These are phyloP conservation scores for Solanum appendiculatum DNA, from an alignment of 257 asterid species.

Conservation along the genomic window DNA sequence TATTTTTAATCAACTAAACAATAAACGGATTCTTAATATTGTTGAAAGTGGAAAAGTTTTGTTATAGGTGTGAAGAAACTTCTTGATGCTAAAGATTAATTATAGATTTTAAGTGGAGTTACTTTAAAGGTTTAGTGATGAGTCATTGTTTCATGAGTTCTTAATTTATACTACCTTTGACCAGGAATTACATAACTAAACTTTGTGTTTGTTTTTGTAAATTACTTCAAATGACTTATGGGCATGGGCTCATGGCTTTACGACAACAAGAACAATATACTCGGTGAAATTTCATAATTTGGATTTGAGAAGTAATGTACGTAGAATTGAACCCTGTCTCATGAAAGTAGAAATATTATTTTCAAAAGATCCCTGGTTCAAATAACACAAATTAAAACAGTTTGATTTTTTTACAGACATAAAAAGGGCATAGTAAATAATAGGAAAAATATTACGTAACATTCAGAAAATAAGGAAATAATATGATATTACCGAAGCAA, in stretches of 20 bases:
- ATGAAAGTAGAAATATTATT: background rate
- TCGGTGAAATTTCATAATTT: background rate
- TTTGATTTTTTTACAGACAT: too few species aligned
- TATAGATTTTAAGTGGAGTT: background rate
- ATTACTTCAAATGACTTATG: background rate
- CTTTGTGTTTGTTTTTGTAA: background rate
- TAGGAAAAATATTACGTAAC: background rate
- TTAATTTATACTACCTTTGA: background rate
- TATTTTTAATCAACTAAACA: background rate
- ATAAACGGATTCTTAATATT: background rate
- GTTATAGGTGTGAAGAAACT: background rate
- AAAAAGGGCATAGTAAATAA: too few species aligned
- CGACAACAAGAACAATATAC: background rate
- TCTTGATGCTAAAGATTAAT: background rate
- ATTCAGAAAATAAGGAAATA: background rate
- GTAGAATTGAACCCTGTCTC: background rate
- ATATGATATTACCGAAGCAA: background rate
- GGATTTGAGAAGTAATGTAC: too few species aligned
- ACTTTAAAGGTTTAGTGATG: background rate
- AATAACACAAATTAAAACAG: too few species aligned
- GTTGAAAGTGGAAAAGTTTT: background rate
- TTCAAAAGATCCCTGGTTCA: background rate
- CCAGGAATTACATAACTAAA: background rate
- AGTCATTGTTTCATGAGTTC: background rate
- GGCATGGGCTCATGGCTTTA: background rate